Evolutionary conservation across 2,329 filamentous ascomycete species (phyloP), one percentile per base, ranked within the genome.

Genomic region (Ophiocordyceps camponoti-leonardi): DNA sequence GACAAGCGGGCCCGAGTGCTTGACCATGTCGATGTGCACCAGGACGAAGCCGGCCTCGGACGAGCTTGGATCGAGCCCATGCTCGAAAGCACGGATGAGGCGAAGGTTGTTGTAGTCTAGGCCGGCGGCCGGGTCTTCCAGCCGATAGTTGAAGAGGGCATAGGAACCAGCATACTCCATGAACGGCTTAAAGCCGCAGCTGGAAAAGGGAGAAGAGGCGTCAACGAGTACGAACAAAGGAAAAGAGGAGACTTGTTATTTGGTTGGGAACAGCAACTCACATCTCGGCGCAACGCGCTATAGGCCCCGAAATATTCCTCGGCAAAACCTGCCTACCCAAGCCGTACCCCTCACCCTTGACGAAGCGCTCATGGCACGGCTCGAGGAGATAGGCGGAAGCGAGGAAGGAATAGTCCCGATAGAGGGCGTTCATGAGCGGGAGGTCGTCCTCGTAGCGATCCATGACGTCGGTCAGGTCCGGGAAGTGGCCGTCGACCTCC

Each of bases 41-140:
- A 95, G 75, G n/a, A 95, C 86, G 60, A 96, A 95, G 44, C 90
- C 90, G 1, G 90, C 90, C 62, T 95, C 90, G 8, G 87, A 94
- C 3, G 86, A 93, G 30, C 73, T 73, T 0, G 84, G 84, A 60
- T 95, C 84, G 10, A 94, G 77, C 14, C 90, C 90, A 54, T 82
- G 77, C 65, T 95, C 88, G 55, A 95, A 96, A 22, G 86, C 90
- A 33, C 90, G 84, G 57, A 95, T 81, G 30, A 95, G 77, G 12
- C 86, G 82, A 22, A 95, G 71, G 67, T 83, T 82, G 53, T 71
- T 66, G 56, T 80, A 81, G 35, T 72, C 67, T 44, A 81, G 67
- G 12, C 77, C 77, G 20, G 56, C 63, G 44, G 62, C 60, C 31
- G 73, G 78, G 57, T 79, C 72, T 48, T 68, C 64, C 33, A 76